A percentile compares a stretch with the other conserved stretches of the same genome.
Conservation (phyloP, 495 filamentous ascomycete species). For the Elasticomyces elasticus region DNA sequence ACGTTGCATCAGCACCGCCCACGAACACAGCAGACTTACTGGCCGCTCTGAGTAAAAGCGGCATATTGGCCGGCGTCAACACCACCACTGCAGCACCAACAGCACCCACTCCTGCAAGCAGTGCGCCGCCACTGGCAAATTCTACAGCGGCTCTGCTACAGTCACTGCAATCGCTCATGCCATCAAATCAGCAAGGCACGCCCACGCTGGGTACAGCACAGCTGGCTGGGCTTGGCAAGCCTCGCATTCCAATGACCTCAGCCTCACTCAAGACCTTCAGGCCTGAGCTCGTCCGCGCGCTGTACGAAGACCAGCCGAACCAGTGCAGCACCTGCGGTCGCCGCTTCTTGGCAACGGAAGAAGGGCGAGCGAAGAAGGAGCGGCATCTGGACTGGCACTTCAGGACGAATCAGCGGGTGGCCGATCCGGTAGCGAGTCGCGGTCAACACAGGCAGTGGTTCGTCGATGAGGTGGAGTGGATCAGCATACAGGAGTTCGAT, state of each 20-base stretch:
- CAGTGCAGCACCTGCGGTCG: constrained; percentile 86
- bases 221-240: not conserved
- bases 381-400: constrained; percentile 98
- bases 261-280: constrained; percentile 73
- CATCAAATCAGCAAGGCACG: constrained; percentile 17
- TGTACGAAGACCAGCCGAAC: constrained; percentile 72
- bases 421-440: constrained; percentile 60
- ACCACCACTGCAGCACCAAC: not conserved
- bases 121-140: not conserved
- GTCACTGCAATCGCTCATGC: constrained; percentile 15
- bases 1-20: constrained; percentile 10
- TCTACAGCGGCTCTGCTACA: constrained; percentile 11
- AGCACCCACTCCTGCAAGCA: not conserved
- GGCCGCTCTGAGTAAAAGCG: constrained; percentile 14
- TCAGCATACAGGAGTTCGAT: constrained; percentile 29
- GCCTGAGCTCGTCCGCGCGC: constrained; percentile 54
- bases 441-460: constrained; percentile 89
- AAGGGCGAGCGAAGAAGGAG: constrained; percentile 76
- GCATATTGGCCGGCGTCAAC: constrained; percentile 2
- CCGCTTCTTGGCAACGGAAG: constrained; percentile 65
- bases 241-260: constrained; percentile 13
- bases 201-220: constrained; percentile 11
- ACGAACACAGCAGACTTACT: constrained; percentile 15
- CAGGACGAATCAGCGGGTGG: constrained; percentile 77
- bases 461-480: constrained; percentile 63